Evolutionary conservation across 306 rosid genomes (phyloP).

Genomic region (Dicorynia guianensis): DNA sequence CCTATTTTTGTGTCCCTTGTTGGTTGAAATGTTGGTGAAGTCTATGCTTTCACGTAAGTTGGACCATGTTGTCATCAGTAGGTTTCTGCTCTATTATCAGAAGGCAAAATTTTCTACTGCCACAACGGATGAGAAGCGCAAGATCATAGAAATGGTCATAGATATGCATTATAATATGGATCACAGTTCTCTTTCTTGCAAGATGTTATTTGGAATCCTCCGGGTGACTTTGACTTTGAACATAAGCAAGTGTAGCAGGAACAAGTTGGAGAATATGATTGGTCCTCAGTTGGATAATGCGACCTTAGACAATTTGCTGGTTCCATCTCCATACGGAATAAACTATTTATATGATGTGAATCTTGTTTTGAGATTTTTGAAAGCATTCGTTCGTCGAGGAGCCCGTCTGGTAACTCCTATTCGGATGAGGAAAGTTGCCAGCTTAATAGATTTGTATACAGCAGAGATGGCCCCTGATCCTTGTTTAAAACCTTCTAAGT

Average conservation of each 20-base stretch:
- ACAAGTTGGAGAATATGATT: conserved; percentile 84
- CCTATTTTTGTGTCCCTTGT: conserved; percentile 58
- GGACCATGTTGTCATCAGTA: conserved; percentile 67
- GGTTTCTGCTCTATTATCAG: conserved; percentile 80
- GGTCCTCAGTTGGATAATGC: conserved; percentile 85
- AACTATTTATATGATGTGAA: conserved; percentile 78
- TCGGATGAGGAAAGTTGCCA: conserved; percentile 66
- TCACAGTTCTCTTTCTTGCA: conserved; percentile 63
- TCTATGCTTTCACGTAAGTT: conserved; percentile 65
- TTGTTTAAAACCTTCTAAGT: conserved; percentile 75
- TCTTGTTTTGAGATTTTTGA: conserved; percentile 80
- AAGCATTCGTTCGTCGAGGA: conserved; percentile 61
- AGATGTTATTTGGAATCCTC: conserved; percentile 75
- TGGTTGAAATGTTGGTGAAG: conserved; percentile 63
- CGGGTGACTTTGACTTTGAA: conserved; percentile 64
- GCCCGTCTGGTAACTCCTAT: conserved; percentile 40
- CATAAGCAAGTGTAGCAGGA: conserved; percentile 62
- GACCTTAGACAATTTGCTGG: conserved; percentile 82
- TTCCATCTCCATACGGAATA: conserved; percentile 80
- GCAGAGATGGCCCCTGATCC: conserved; percentile 99
- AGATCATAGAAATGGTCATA: conserved; percentile 65
- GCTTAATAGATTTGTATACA: conserved; percentile 76
- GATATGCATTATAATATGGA: conserved; percentile 66
- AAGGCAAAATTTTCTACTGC: conserved; percentile 64
- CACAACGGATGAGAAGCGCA: conserved; percentile 53